Percentiles rank a stretch among this genome's conserved stretches.
Conservation (phyloP, 2,329 filamentous ascomycete species). For the Penicillium sclerotigenum region DNA sequence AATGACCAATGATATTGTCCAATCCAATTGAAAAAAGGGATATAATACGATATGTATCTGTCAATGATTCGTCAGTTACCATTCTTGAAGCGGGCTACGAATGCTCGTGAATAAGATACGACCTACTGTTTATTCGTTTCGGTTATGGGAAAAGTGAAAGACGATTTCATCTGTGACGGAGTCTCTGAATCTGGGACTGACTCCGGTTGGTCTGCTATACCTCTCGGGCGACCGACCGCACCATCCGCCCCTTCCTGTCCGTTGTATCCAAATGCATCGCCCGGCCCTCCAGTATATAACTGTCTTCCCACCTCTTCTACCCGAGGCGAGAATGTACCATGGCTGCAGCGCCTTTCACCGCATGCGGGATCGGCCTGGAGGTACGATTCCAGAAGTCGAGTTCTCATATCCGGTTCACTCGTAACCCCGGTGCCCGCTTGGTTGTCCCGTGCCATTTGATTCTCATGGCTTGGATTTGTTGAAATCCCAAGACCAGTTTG, state of each 20-base stretch:
- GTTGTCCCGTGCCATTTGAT: neutral
- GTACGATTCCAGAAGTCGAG: conserved; percentile 41
- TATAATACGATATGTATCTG: conserved; percentile 88
- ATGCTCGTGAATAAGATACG: neutral
- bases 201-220: conserved; percentile 43
- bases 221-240: conserved; percentile 22
- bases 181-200: conserved; percentile 55
- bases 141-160: conserved; percentile 71
- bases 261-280: conserved; percentile 25
- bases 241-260: conserved; percentile 32
- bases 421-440: conserved; percentile 11
- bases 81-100: neutral
- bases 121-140: conserved; percentile 71
- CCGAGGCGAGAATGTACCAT: conserved; percentile 74
- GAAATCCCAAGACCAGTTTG: conserved; percentile 11
- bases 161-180: conserved; percentile 67
- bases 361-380: conserved; percentile 36
- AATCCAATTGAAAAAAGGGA: conserved; percentile 89
- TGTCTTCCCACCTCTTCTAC: conserved; percentile 57
- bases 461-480: neutral
- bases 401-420: conserved; percentile 32
- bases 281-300: conserved; percentile 30
- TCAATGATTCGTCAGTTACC: conserved; percentile 9
- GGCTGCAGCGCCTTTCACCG: conserved; percentile 54
- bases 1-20: conserved; percentile 79